Evolutionary conservation across 169 alveolate species (phyloP).

Genomic region (Plasmodium sp.): DNA sequence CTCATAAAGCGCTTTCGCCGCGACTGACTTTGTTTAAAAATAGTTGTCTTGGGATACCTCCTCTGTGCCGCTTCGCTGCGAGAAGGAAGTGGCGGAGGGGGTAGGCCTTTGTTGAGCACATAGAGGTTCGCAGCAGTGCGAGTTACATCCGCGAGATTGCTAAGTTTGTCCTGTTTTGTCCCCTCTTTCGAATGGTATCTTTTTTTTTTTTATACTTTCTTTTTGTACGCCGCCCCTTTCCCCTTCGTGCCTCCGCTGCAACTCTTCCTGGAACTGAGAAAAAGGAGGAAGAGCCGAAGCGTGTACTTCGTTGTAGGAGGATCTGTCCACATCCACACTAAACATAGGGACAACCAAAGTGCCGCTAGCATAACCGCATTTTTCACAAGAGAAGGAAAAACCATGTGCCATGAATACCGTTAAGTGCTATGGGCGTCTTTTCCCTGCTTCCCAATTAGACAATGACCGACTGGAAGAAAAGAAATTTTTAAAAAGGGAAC

Average conservation of each 20-base stretch:
- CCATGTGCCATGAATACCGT: slow-evolving; percentile 22
- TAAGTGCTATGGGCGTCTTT: slow-evolving; percentile 50
- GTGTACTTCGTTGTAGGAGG: neutral
- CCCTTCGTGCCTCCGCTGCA: neutral
- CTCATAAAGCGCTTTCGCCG: neutral
- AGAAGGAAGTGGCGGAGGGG: neutral
- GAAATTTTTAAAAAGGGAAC: slow-evolving; percentile 6
- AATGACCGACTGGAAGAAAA: slow-evolving; percentile 17
- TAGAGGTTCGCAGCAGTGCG: neutral
- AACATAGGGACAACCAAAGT: neutral
- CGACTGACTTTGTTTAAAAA: neutral
- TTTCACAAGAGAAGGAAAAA: neutral
- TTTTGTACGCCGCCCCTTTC: neutral
- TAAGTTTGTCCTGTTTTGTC: neutral
- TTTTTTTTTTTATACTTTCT: neutral
- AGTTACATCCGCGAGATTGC: neutral
- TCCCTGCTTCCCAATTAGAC: slow-evolving; percentile 7
- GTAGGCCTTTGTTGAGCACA: neutral
- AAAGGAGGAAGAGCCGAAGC: neutral
- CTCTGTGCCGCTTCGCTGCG: neutral
- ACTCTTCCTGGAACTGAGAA: neutral
- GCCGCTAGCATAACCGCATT: neutral
- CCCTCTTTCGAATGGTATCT: neutral
- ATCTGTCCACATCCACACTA: neutral
- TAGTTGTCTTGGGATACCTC: neutral